Evolutionary conservation across 306 rosid species (phyloP), one percentile per base, ranked within the genome.

Genomic region (Hippophae rhamnoides): DNA sequence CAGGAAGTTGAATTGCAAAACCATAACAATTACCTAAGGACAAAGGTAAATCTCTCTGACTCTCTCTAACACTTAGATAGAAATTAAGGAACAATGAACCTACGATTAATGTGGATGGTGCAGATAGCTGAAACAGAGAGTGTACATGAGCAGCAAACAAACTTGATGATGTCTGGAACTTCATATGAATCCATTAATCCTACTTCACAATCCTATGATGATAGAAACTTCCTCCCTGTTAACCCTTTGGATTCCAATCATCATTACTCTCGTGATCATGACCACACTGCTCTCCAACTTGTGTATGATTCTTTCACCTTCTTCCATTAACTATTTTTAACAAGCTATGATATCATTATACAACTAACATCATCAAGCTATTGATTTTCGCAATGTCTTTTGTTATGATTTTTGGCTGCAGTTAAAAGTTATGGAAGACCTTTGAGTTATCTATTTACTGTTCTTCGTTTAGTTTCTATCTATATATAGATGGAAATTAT

Each of bases 1-100:
- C 89, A 90, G 98, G 98, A 90, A 72, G 65, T 79, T 27, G 98
- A 90, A 69, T 82, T 90, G 69, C 89, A 90, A 66, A 85, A 81
- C 77, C 87, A 85, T 47, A 90, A 90, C 61, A 90, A 85, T 60
- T 85, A 72, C 74, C 95, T 87, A 68, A 69, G 96, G 68, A 81
- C 89, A 57, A 86, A 90, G 95, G 98, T 85, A 2, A 60, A 5
- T 11, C 43, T 48, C 13, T 31, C 38, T 31, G 4, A 31, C 38
- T 31, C 38, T 31, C 38, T 31, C 38, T 31, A 31, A 31, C 38
- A 31, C 38, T 31, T 31, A n/a, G 38, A 31, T 31, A 31, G 38
- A 31, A 31, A 31, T 31, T 31, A 31, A 31, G 38, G 38, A 27
- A 31, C 38, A 31, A 31, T 31, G 38, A 4, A 31, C 2, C 38